These are phyloP conservation scores for Cryptosporidium canis DNA, from an alignment of 169 alveolate species.

Conservation along the genomic window DNA sequence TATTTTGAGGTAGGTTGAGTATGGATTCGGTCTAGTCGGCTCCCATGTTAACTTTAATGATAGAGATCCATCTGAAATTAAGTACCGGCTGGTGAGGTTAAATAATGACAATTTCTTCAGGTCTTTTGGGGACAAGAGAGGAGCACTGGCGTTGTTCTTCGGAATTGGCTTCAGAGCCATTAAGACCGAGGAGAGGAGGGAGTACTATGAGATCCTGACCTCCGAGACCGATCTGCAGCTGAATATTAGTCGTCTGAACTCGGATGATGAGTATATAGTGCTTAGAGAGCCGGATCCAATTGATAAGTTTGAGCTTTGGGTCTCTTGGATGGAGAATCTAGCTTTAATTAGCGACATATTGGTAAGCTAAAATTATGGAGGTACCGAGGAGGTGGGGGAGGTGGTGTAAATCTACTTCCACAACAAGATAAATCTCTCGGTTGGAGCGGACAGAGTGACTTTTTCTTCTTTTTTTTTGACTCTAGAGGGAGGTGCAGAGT, in stretches of 20 bases:
- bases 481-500: neutral
- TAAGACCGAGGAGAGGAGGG: neutral
- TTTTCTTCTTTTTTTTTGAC: neutral
- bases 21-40: neutral
- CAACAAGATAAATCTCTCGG: neutral
- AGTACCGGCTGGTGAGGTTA: constrained; percentile 59
- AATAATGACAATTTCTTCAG: constrained; percentile 34
- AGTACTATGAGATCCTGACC: constrained; percentile 27
- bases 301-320: constrained; percentile 40
- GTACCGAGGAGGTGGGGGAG: neutral
- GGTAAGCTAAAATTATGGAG: constrained; percentile 28
- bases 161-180: constrained; percentile 51
- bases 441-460: neutral
- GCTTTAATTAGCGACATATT: constrained; percentile 5
- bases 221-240: constrained; percentile 15
- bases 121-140: constrained; percentile 40
- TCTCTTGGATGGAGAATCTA: constrained; percentile 22
- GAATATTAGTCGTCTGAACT: neutral
- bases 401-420: too few relatives aligned
- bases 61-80: constrained; percentile 67
- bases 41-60: neutral
- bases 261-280: neutral
- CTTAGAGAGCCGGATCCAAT: constrained; percentile 68
- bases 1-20: constrained; percentile 32
- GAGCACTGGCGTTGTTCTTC: constrained; percentile 32